Percentiles rank a stretch among this genome's conserved stretches.
Conservation (phyloP, 345 rosid genomes). For the Brassica incana region DNA sequence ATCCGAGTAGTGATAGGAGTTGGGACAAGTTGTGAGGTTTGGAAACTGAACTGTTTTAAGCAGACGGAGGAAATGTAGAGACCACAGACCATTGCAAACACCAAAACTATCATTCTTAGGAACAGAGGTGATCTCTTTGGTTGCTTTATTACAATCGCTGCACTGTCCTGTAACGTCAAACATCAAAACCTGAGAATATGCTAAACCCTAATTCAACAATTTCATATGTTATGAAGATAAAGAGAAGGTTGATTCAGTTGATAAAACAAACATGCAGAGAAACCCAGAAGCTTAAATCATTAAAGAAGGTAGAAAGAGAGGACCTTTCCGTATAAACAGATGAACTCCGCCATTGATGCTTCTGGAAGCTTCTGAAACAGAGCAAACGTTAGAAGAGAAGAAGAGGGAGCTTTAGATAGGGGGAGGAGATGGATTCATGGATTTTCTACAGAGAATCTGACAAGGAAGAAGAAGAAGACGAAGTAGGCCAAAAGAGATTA, state of each 20-base stretch:
- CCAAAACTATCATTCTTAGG: conserved; percentile 64
- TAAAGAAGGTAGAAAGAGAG: conserved; percentile 7
- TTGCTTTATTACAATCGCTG: conserved; percentile 55
- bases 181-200: not conserved
- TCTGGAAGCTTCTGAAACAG: conserved; percentile 36
- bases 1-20: conserved; percentile 44
- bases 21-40: conserved; percentile 50
- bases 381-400: not conserved
- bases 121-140: conserved; percentile 74
- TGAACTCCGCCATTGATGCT: conserved; percentile 65
- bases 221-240: not conserved
- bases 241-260: not conserved
- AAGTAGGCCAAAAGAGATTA: conserved; percentile 7
- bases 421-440: conserved; percentile 19
- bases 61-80: conserved; percentile 58
- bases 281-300: conserved; percentile 18
- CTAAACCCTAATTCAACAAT: not conserved
- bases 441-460: conserved; percentile 33
- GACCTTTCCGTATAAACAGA: conserved; percentile 63
- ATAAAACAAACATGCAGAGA: conserved; percentile 28
- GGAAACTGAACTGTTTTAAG: conserved; percentile 58
- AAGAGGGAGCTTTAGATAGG: conserved; percentile 14
- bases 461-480: conserved; percentile 12
- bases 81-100: conserved; percentile 73
- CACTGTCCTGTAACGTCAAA: conserved; percentile 53